phyloP scores from a whole-genome alignment of 2,329 filamentous ascomycete genomes.

The Fusarium virguliforme region DNA sequence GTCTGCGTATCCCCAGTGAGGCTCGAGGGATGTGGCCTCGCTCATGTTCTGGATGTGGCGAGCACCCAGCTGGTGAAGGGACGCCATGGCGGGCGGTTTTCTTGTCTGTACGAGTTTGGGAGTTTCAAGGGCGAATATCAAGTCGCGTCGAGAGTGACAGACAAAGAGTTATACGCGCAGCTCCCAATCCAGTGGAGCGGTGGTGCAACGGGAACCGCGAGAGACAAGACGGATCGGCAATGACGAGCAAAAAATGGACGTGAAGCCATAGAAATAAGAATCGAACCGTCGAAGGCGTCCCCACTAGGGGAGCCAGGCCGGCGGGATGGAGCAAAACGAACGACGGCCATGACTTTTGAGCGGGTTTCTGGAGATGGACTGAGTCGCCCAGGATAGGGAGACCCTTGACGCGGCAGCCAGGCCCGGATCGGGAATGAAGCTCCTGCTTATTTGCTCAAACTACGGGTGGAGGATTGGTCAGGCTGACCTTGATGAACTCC shows the following conservation, averaged over 20 bases:
- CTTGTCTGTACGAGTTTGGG: not conserved
- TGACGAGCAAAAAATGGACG: conserved; percentile 27
- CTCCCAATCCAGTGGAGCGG: conserved; percentile 13
- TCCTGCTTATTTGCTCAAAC: conserved; percentile 48
- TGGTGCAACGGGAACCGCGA: conserved; percentile 16
- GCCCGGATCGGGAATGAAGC: conserved; percentile 40
- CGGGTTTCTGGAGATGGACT: conserved; percentile 36
- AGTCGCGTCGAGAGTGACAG: conserved; percentile 8
- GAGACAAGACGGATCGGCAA: conserved; percentile 20
- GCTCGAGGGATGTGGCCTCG: conserved; percentile 55
- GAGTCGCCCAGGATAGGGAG: conserved; percentile 14
- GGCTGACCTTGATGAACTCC: conserved; percentile 29
- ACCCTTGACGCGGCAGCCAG: conserved; percentile 44
- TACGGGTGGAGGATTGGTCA: conserved; percentile 25
- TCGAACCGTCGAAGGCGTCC: conserved; percentile 25
- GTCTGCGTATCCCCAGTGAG: conserved; percentile 66
- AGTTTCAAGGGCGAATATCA: conserved; percentile 9
- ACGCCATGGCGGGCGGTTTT: conserved; percentile 32
- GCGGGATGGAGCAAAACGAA: conserved; percentile 10
- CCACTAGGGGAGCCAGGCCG: conserved; percentile 32
- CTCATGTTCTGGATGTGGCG: conserved; percentile 63
- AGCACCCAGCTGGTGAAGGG: conserved; percentile 45
- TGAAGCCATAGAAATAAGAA: conserved; percentile 50
- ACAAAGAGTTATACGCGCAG: conserved; percentile 18
- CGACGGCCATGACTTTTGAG: conserved; percentile 24